phyloP scores from a whole-genome alignment of 495 filamentous ascomycete species.

The Amphirosellinia nigrospora region DNA sequence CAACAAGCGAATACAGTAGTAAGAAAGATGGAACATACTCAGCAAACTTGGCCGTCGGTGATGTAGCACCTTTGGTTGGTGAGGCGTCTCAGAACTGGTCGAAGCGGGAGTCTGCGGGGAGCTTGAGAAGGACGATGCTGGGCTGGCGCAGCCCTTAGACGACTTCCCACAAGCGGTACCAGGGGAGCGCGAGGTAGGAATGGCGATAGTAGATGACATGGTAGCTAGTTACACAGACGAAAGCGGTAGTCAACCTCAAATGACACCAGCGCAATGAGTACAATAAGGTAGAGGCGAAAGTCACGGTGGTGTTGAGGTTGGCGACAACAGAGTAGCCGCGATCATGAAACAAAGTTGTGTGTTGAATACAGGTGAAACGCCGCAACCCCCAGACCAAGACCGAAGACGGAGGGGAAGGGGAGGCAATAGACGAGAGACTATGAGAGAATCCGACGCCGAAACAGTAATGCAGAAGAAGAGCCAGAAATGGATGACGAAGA shows the following conservation, averaged over 20 bases:
- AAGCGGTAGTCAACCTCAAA: background rate
- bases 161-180: constrained; percentile 45
- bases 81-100: constrained; percentile 41
- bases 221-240: constrained; percentile 10
- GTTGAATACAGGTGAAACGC: constrained; percentile 16
- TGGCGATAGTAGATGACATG: constrained; percentile 62
- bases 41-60: constrained; percentile 59
- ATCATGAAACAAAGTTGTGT: constrained; percentile 17
- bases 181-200: constrained; percentile 50
- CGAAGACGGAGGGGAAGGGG: constrained; percentile 11
- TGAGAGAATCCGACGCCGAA: background rate
- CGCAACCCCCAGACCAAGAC: constrained; percentile 1
- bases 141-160: constrained; percentile 48
- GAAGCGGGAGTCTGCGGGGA: constrained; percentile 55
- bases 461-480: background rate
- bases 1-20: background rate
- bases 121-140: constrained; percentile 60
- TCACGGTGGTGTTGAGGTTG: background rate
- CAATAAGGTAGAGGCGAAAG: background rate
- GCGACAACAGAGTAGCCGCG: background rate
- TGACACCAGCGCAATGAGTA: background rate
- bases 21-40: constrained; percentile 47
- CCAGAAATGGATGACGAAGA: constrained; percentile 6
- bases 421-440: background rate
- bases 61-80: constrained; percentile 53